Evolutionary conservation across 148 eudicot genomes (phyloP), one percentile per base, ranked within the genome.

Genomic region (Silene conica): DNA sequence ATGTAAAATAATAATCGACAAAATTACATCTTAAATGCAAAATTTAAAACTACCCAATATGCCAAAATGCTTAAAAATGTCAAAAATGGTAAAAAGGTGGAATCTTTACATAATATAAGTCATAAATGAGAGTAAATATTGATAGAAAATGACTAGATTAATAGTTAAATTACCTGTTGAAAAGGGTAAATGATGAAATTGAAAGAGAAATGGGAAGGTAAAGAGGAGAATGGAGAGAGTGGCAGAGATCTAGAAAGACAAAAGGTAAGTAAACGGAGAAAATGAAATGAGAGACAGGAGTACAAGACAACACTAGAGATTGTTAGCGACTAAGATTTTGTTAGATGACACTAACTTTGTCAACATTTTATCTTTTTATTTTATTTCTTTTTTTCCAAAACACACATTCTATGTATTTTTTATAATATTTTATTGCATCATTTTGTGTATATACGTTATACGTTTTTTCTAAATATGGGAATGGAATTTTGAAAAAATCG

Each of bases 171-270:
- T 71, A 71, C 74, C 74, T 71, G 26, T 28, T 18, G 74, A 31
- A 71, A 71, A 56, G 52, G 62, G 63, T 15, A 22, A 21, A 46
- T 38, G 57, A 23, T n/a, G 55, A 69, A 50, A 20, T 0, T 28
- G 73, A 70, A 26, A 14, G 73, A 18, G 62, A 58, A 10, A 20
- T 2, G 74, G 20, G 8, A 34, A 15, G 60, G 60, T 18, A 0
- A 5, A 34, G 22, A 48, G 50, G 50, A 16, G 50, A 6, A 21
- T 31, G 18, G 41, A 58, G 52, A 58, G 21, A 57, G n/a, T 9
- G 34, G 50, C 23, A 57, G 28, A 71, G 74, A 71, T 71, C 74
- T 57, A 13, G 74, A 71, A 70, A 55, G 46, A 70, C 14, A 70
- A 70, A 71, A 38, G 56, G 45, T 8, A 26, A 54, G 25, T 20